Conservation (phyloP, 2,329 filamentous ascomycete species). For the Fusarium incarnatum region DNA sequence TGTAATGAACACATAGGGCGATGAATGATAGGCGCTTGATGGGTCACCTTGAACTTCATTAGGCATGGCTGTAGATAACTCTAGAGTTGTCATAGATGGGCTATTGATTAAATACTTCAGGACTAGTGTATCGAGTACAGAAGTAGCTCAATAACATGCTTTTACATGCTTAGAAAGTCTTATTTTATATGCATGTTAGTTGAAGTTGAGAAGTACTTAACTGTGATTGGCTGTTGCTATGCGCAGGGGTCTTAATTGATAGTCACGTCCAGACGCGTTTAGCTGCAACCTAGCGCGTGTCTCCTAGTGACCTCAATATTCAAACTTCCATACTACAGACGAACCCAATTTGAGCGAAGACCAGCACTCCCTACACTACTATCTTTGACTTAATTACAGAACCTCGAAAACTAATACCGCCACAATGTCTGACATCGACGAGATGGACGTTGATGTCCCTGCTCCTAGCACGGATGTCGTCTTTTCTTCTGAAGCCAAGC, state of each 20-base stretch:
- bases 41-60: constrained; percentile 5
- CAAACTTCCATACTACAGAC: constrained; percentile 15
- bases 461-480: constrained; percentile 60
- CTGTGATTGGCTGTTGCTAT: constrained; percentile 24
- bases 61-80: constrained; percentile 20
- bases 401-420: background rate
- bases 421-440: constrained; percentile 70
- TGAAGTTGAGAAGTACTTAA: background rate
- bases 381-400: background rate
- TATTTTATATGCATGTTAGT: background rate
- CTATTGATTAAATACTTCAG: background rate
- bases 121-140: background rate
- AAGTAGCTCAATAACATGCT: background rate
- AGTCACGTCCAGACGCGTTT: constrained; percentile 48
- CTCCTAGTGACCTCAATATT: constrained; percentile 46
- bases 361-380: background rate
- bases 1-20: constrained; percentile 42
- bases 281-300: constrained; percentile 41
- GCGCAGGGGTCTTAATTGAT: constrained; percentile 47
- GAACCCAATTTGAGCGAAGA: constrained; percentile 5
- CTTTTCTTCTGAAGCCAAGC: constrained; percentile 82
- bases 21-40: constrained; percentile 40
- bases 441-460: constrained; percentile 70
- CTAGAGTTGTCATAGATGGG: constrained; percentile 13
- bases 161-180: background rate